Base-by-base conservation (phyloP, 441 rosid genomes). In the Cnidoscolus chayamansa region DNA sequence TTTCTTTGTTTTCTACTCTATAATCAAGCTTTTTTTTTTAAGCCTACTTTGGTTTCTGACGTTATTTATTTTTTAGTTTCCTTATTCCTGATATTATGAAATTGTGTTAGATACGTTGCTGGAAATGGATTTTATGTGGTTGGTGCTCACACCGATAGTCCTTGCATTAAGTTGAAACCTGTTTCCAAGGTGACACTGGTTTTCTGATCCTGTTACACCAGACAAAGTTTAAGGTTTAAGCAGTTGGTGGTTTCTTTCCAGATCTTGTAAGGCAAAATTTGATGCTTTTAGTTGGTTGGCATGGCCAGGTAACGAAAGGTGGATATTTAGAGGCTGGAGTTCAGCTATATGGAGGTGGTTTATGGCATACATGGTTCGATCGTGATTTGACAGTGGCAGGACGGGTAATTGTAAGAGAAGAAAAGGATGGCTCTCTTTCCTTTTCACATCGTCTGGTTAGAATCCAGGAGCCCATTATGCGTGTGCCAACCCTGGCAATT, bases 331-430 rank as follows among this genome's bases (percentile, higher is more conserved):
- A 88, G 84, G 93, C 90, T 74, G 99, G 97, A 63, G 97, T 96
- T 69, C 99, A 93, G 75, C 81, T 86, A 32, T 95, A 95, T 63
- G 97, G 99, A 76, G 88, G 97, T 78, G 98, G 99, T 5, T 79
- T 95, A 61, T 93, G 97, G 98, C 85, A 95, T 79, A 95, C 98
- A 0, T 95, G 99, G 99, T 93, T 95, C 63, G 98, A 95, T 76
- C 97, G 97, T 64, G 97, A 95, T 86, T 83, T 93, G 94, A 86
- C 97, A 0, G 81, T 91, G 69, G 99, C 97, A 8, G 98, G 99
- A 53, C 86, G 98, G 72, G 95, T 90, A 63, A 87, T 95, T 37
- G 37, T 90, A 13, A 88, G 80, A 81, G 84, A 90, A 67, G 90
- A 81, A 55, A 90, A 90, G 57, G 80, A 78, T 43, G 91, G 88